A percentile compares a stretch with the other conserved stretches of the same genome.
Evolutionary conservation across 768 basidiomycete genomes (phyloP).

Genomic region (Royoungia palumana): DNA sequence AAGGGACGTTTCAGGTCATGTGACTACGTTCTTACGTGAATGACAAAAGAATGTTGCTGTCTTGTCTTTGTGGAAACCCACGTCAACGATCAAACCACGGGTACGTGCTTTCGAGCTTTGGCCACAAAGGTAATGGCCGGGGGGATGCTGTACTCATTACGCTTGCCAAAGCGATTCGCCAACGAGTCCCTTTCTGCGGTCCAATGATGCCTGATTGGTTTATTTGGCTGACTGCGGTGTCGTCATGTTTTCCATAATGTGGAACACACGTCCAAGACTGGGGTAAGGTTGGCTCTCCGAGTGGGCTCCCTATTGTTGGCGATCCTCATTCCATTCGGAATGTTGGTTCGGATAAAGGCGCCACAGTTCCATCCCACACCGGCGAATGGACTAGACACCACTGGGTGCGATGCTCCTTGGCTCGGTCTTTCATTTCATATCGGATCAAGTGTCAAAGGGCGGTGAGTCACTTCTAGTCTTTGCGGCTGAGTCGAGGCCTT

Average conservation of each 20-base stretch:
- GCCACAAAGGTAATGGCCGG: conserved; percentile 4
- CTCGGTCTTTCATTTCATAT: no score
- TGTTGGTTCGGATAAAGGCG: neutral
- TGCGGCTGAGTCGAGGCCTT: neutral
- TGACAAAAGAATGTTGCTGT: neutral
- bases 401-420: no score
- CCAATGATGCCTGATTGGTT: neutral
- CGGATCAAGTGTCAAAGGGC: no score
- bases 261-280: conserved; percentile 1
- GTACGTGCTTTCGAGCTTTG: neutral
- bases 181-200: neutral
- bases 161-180: no score
- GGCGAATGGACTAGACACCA: no score
- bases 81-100: no score
- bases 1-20: conserved; percentile 14
- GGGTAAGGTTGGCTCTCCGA: conserved; percentile 3
- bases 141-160: conserved; percentile 1
- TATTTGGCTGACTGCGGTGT: conserved; percentile 9
- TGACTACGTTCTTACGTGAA: conserved; percentile 6
- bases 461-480: conserved; percentile 5
- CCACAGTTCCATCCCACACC: conserved; percentile 3
- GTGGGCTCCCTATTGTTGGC: neutral
- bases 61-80: no score
- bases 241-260: conserved; percentile 18
- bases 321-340: conserved; percentile 6